Evolutionary conservation across 1,139 yeast genomes (phyloP).

Genomic region (Sugiyamaella japonica): DNA sequence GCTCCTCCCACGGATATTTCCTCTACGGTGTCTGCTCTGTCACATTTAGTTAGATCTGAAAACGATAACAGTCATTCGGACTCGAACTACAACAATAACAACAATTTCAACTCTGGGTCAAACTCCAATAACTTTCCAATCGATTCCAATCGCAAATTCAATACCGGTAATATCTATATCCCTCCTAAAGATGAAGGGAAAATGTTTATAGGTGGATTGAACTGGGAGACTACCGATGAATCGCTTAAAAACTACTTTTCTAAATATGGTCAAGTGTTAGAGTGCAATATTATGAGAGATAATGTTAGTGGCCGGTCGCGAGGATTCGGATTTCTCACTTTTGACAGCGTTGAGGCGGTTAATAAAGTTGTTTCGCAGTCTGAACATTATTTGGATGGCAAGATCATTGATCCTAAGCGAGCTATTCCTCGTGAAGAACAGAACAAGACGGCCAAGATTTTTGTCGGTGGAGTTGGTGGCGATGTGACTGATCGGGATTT

Average conservation of each 20-base stretch:
- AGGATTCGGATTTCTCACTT: constrained; percentile 95
- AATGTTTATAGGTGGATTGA: constrained; percentile 97
- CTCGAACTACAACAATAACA: not conserved
- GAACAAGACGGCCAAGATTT: constrained; percentile 94
- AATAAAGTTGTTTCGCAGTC: constrained; percentile 76
- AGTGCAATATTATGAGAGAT: constrained; percentile 94
- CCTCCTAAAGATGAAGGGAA: constrained; percentile 64
- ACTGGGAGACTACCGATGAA: constrained; percentile 97
- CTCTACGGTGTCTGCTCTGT: constrained; percentile 20
- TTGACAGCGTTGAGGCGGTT: constrained; percentile 77
- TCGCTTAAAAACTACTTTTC: constrained; percentile 72
- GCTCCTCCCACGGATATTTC: constrained; percentile 18
- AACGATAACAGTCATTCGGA: constrained; percentile 21
- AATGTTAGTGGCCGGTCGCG: constrained; percentile 86
- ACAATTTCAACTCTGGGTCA: not conserved
- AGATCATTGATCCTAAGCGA: constrained; percentile 95
- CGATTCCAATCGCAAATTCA: constrained; percentile 36
- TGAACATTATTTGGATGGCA: constrained; percentile 92
- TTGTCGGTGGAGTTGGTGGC: constrained; percentile 97
- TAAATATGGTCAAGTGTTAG: constrained; percentile 87
- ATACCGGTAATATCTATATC: constrained; percentile 44
- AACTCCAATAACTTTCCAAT: not conserved
- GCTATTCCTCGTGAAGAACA: constrained; percentile 99
- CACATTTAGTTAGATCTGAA: constrained; percentile 34
- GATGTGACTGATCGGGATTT: constrained; percentile 93